phyloP scores from a whole-genome alignment of 2,329 filamentous ascomycete genomes.

The Claviceps purpurea region DNA sequence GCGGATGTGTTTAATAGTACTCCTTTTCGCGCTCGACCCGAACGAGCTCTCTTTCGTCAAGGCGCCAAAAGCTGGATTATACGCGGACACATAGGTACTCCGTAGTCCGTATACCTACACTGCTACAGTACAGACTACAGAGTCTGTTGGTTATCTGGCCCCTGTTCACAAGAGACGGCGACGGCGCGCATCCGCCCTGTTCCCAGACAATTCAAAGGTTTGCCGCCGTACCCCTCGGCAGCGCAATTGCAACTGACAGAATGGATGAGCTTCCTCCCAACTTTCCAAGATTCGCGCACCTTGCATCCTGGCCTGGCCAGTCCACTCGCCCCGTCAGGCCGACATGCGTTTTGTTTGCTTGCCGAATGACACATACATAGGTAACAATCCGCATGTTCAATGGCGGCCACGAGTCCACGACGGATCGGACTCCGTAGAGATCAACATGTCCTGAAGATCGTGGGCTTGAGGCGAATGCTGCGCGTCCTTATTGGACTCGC shows the following conservation, averaged over 20 bases:
- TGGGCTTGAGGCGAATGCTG: no score
- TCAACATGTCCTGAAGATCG: no score
- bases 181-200: background rate
- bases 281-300: background rate
- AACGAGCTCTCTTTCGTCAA: background rate
- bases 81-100: no score
- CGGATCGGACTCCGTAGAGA: no score
- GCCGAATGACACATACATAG: background rate
- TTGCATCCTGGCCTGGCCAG: background rate
- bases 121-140: no score
- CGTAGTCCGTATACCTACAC: no score
- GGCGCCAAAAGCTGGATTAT: background rate
- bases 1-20: no score
- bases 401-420: no score
- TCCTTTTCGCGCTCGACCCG: background rate
- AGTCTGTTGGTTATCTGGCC: background rate
- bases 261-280: background rate
- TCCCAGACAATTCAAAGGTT: background rate
- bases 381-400: no score
- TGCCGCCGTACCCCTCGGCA: no score
- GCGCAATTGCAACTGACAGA: no score
- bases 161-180: background rate
- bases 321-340: background rate
- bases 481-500: no score
- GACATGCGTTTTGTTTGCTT: background rate